Percentiles rank a stretch among this genome's conserved stretches.
These are phyloP conservation scores for Ophiostoma sp. DNA, from an alignment of 2,329 filamentous ascomycete genomes.

Conservation along the genomic window DNA sequence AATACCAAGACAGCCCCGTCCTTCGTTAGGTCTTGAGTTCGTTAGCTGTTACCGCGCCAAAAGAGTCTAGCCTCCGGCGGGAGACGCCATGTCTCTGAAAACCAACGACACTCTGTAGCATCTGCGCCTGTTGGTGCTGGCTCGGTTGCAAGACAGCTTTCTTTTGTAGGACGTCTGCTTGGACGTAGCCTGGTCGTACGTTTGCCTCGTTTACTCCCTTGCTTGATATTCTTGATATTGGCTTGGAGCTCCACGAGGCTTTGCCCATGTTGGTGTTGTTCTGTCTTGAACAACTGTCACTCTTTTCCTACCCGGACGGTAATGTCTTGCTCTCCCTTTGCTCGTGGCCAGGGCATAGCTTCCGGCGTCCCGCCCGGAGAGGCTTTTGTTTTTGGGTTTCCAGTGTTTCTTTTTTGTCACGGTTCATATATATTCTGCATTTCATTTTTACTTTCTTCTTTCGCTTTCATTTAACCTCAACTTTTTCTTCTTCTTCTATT, in stretches of 20 bases:
- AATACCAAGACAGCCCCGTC: background rate
- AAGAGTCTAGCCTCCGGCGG: background rate
- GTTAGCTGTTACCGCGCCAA: background rate
- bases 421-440: background rate
- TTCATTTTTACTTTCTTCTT: background rate
- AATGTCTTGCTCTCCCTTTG: conserved; percentile 16
- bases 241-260: conserved; percentile 4
- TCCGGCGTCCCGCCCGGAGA: conserved; percentile 5
- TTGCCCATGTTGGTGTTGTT: background rate
- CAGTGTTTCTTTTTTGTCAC: background rate
- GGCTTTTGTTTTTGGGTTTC: background rate
- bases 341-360: background rate
- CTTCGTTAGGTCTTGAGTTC: background rate
- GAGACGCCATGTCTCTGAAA: background rate
- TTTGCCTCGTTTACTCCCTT: background rate
- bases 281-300: background rate
- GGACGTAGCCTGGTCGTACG: background rate
- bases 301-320: background rate
- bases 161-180: background rate
- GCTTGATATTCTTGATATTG: background rate
- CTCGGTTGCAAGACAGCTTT: background rate
- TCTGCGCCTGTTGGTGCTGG: background rate
- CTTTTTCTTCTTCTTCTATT: background rate
- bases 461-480: background rate
- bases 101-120: background rate